Evolutionary conservation across 2,329 filamentous ascomycete genomes (phyloP).

Genomic region (Fusarium sp.): DNA sequence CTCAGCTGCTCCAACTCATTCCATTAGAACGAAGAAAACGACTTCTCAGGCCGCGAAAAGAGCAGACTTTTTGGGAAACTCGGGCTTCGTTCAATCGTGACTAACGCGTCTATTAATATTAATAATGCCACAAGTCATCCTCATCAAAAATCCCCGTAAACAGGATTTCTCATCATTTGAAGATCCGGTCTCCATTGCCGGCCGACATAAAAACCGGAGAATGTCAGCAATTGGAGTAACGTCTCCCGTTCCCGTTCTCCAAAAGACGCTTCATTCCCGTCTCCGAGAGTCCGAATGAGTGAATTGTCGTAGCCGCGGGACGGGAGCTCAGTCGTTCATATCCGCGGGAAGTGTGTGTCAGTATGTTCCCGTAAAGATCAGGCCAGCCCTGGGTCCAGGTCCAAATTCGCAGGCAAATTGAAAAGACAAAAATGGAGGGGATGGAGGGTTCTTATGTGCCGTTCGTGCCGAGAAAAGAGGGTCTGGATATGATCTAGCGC

Average conservation of each 20-base stretch:
- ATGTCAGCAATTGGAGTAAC: not conserved
- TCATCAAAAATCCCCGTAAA: fast-evolving
- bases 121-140: not conserved
- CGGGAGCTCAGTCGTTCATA: not conserved
- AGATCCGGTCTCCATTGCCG: not conserved
- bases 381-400: not conserved
- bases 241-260: not conserved
- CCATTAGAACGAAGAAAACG: too few relatives aligned
- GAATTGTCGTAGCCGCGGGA: conserved; percentile 1
- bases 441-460: conserved; percentile 25
- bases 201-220: not conserved
- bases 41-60: not conserved
- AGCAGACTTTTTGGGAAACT: too few relatives aligned
- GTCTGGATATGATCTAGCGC: not conserved
- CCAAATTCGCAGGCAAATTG: not conserved
- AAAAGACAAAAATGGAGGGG: not conserved
- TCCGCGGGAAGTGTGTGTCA: not conserved
- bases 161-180: not conserved
- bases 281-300: not conserved
- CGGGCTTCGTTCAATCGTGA: not conserved
- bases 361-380: not conserved
- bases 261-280: not conserved
- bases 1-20: not conserved
- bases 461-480: conserved; percentile 28
- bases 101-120: conserved; percentile 2